Evolutionary conservation across 202 grass and related monocot species (phyloP).

Genomic region (Setaria viridis): DNA sequence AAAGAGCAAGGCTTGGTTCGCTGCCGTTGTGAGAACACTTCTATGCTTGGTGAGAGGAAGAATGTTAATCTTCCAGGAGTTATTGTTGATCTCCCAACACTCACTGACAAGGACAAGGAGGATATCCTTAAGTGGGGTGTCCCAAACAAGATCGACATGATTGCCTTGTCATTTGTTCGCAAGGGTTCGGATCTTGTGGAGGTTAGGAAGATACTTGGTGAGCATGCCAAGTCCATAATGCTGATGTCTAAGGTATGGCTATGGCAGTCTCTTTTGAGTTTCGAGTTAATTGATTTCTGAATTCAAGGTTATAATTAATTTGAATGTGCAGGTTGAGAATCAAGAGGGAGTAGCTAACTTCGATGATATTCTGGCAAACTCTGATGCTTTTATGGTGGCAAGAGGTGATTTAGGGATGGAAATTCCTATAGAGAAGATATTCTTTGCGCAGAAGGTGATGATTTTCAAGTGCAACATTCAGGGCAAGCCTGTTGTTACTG

Average conservation of each 20-base stretch:
- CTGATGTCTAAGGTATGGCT: slow-evolving; percentile 89
- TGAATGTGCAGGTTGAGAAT: slow-evolving; percentile 81
- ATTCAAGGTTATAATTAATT: slow-evolving; percentile 22
- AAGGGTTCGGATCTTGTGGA: slow-evolving; percentile 84
- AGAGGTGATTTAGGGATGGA: slow-evolving; percentile 96
- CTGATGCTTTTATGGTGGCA: slow-evolving; percentile 96
- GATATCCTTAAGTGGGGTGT: slow-evolving; percentile 90
- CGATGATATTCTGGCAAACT: slow-evolving; percentile 84
- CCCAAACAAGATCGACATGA: slow-evolving; percentile 95
- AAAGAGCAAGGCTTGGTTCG: slow-evolving; percentile 63
- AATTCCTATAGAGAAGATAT: slow-evolving; percentile 98
- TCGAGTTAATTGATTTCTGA: not conserved
- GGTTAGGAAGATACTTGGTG: slow-evolving; percentile 75
- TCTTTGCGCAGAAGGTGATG: slow-evolving; percentile 95
- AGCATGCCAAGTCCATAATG: slow-evolving; percentile 85
- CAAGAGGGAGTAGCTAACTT: slow-evolving; percentile 95
- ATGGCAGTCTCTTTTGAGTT: not conserved
- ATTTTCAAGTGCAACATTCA: slow-evolving; percentile 95
- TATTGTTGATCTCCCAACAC: slow-evolving; percentile 91
- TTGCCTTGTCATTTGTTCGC: slow-evolving; percentile 89
- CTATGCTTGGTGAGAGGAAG: slow-evolving; percentile 89
- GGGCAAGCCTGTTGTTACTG: slow-evolving; percentile 89
- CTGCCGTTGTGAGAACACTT: slow-evolving; percentile 82
- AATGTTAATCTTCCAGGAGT: slow-evolving; percentile 95
- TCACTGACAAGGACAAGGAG: slow-evolving; percentile 89